Conservation (phyloP, 768 basidiomycete species). For the Pholiota conissans region DNA sequence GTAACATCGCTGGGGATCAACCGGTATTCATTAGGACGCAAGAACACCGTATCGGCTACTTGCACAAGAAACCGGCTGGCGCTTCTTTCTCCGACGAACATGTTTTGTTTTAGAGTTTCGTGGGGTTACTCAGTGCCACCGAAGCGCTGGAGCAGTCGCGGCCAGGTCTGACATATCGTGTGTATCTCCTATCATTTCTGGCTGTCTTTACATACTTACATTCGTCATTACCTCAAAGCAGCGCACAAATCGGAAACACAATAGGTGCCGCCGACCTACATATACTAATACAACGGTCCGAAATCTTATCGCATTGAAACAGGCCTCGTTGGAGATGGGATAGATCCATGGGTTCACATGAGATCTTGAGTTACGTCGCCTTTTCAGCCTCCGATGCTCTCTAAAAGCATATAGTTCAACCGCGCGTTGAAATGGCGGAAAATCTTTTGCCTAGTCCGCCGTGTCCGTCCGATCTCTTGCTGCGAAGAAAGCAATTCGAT, state of each 20-base stretch:
- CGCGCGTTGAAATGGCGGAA: background rate
- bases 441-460: background rate
- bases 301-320: slow-evolving; percentile 9
- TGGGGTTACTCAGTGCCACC: background rate
- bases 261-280: background rate
- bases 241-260: slow-evolving; percentile 3
- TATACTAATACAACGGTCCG: slow-evolving; percentile 11
- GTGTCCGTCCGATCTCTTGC: background rate
- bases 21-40: slow-evolving; percentile 18
- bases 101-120: slow-evolving; percentile 9
- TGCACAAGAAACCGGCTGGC: slow-evolving; percentile 16
- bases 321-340: slow-evolving; percentile 7
- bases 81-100: slow-evolving; percentile 13
- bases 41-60: slow-evolving; percentile 17
- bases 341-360: slow-evolving; percentile 7
- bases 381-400: background rate
- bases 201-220: background rate
- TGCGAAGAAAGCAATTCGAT: background rate
- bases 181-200: background rate
- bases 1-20: slow-evolving; percentile 3
- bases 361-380: slow-evolving; percentile 4
- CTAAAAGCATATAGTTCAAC: background rate
- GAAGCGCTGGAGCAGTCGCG: background rate
- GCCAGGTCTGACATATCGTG: background rate
- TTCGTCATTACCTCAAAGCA: slow-evolving; percentile 3